Percentiles rank a stretch among this genome's conserved stretches.
These are phyloP conservation scores for Venturia carpophila DNA, from an alignment of 2,329 filamentous ascomycete species.

Conservation along the genomic window DNA sequence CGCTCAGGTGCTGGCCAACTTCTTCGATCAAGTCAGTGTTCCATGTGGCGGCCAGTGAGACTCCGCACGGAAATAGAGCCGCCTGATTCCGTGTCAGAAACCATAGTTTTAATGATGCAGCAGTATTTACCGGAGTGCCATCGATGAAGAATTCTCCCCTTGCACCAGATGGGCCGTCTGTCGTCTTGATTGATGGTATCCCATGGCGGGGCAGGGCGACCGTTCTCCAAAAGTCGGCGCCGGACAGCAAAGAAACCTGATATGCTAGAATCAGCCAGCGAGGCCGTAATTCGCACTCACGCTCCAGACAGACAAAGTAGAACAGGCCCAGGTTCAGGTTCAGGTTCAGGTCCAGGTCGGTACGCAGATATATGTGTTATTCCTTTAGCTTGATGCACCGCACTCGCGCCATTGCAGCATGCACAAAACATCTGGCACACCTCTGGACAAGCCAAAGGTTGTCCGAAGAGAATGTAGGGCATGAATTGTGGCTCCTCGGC, in stretches of 20 bases:
- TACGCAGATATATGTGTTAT: neutral
- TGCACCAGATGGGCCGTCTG: conserved; percentile 63
- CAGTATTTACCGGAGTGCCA: conserved; percentile 32
- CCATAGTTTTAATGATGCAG: neutral
- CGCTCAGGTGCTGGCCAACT: conserved; percentile 62
- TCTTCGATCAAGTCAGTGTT: conserved; percentile 61
- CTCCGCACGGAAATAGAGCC: conserved; percentile 70
- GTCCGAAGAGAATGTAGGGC: neutral
- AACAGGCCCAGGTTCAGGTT: too few species aligned
- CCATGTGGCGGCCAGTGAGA: conserved; percentile 73
- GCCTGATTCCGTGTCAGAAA: conserved; percentile 40
- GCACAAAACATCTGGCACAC: neutral
- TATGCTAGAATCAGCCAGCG: neutral
- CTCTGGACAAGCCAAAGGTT: neutral
- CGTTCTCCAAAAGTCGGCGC: conserved; percentile 64
- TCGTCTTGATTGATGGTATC: conserved; percentile 56
- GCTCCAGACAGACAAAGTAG: neutral
- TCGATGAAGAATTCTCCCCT: conserved; percentile 60
- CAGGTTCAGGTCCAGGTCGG: too few species aligned
- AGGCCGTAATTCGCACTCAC: neutral
- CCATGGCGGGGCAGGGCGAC: conserved; percentile 51
- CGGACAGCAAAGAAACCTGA: conserved; percentile 36
- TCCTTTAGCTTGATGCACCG: neutral
- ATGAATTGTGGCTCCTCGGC: neutral
- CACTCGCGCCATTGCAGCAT: neutral